phyloP scores from a whole-genome alignment of 2,329 filamentous ascomycete genomes.

The Sporothrix pseudoabietina region DNA sequence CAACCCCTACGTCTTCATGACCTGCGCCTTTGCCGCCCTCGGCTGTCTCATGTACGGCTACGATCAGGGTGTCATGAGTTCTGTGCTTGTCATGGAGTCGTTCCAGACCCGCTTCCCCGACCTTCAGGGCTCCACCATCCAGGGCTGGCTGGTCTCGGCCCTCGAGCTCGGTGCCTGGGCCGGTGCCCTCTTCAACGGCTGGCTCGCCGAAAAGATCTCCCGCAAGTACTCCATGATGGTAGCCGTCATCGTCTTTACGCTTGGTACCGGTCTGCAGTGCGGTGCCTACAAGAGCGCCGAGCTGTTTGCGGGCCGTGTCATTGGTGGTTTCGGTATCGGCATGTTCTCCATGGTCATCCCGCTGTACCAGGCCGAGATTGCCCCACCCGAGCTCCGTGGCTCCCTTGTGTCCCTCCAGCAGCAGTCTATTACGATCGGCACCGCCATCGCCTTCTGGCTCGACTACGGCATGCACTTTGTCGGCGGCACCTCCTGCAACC shows the following conservation, averaged over 20 bases:
- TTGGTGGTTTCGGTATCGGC: conserved; percentile 29
- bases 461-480: conserved; percentile 50
- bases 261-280: conserved; percentile 25
- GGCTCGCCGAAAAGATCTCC: conserved; percentile 28
- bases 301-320: conserved; percentile 27
- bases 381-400: conserved; percentile 28
- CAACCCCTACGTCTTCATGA: conserved; percentile 47
- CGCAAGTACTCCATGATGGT: conserved; percentile 31
- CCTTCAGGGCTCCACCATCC: conserved; percentile 25
- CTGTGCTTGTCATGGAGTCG: conserved; percentile 27
- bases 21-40: conserved; percentile 27
- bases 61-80: conserved; percentile 28
- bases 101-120: conserved; percentile 27
- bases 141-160: conserved; percentile 28
- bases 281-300: conserved; percentile 21
- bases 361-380: conserved; percentile 30
- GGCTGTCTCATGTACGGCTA: conserved; percentile 30
- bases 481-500: conserved; percentile 42
- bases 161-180: conserved; percentile 28
- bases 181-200: conserved; percentile 27
- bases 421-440: conserved; percentile 50
- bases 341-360: conserved; percentile 42
- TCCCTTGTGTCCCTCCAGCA: conserved; percentile 28
- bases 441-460: conserved; percentile 57
- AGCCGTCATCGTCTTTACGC: conserved; percentile 26